Evolutionary conservation across 495 filamentous ascomycete species (phyloP).

Genomic region (Tuber aestivum): DNA sequence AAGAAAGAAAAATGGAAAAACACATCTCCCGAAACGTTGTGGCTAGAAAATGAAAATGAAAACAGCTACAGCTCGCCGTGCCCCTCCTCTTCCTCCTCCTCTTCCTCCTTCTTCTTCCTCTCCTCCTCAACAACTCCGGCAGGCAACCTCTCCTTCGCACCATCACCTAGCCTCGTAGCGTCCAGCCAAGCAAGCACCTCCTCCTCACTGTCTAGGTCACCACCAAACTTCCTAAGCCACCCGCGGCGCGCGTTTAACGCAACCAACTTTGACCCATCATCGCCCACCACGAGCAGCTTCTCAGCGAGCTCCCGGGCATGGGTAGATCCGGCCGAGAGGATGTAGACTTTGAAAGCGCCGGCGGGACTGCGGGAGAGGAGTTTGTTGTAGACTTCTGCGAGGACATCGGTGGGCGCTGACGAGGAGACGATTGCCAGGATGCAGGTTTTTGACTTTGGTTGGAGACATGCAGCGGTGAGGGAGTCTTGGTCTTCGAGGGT

Average conservation of each 20-base stretch:
- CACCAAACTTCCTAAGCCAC: conserved; percentile 73
- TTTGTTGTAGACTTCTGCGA: conserved; percentile 67
- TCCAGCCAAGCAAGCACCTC: conserved; percentile 75
- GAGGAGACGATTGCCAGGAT: conserved; percentile 71
- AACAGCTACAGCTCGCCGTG: conserved; percentile 26
- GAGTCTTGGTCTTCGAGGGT: conserved; percentile 44
- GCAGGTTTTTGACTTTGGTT: conserved; percentile 71
- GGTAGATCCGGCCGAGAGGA: conserved; percentile 54
- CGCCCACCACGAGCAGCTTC: conserved; percentile 55
- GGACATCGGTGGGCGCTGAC: conserved; percentile 49
- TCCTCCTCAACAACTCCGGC: conserved; percentile 60
- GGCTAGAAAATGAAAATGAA: not conserved
- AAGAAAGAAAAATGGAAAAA: too few species aligned
- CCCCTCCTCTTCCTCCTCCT: conserved; percentile 29
- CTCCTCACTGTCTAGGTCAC: conserved; percentile 52
- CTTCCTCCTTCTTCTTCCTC: too few species aligned
- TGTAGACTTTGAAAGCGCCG: conserved; percentile 32
- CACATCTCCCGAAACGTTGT: not conserved
- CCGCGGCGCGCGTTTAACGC: conserved; percentile 75
- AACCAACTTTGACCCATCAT: conserved; percentile 59
- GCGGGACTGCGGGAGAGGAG: conserved; percentile 25
- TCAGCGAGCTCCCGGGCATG: conserved; percentile 53
- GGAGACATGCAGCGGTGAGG: conserved; percentile 58
- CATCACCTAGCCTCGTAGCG: conserved; percentile 76
- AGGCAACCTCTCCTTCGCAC: conserved; percentile 71